phyloP scores from a whole-genome alignment of 495 filamentous ascomycete species.

The Talaromyces adpressus region DNA sequence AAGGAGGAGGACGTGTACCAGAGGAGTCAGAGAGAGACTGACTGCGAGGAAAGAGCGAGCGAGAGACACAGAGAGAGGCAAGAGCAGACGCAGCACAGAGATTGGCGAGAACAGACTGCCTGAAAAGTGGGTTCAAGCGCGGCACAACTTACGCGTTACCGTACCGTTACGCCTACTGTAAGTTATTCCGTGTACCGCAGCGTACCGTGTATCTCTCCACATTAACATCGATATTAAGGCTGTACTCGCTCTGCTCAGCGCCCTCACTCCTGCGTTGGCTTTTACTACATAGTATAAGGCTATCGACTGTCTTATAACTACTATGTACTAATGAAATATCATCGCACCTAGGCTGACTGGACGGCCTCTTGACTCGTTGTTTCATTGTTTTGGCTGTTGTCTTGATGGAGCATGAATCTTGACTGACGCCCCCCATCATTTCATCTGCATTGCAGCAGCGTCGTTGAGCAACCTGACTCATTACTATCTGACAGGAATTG shows the following conservation, averaged over 20 bases:
- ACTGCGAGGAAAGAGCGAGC: neutral
- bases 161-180: neutral
- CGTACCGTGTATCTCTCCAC: neutral
- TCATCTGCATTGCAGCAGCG: neutral
- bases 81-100: neutral
- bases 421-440: neutral
- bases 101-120: neutral
- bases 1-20: neutral
- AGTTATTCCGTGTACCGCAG: neutral
- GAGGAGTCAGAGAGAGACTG: neutral
- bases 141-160: neutral
- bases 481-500: neutral
- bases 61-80: neutral
- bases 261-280: neutral
- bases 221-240: neutral
- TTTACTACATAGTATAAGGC: too few relatives aligned
- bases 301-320: neutral
- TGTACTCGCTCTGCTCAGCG: neutral
- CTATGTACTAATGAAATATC: neutral
- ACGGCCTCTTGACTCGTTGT: neutral
- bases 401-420: neutral
- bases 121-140: conserved; percentile 1
- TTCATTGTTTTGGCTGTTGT: neutral
- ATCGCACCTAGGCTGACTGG: neutral
- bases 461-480: neutral